Evolutionary conservation across 441 rosid species (phyloP).

Genomic region (Aleurites moluccanus): DNA sequence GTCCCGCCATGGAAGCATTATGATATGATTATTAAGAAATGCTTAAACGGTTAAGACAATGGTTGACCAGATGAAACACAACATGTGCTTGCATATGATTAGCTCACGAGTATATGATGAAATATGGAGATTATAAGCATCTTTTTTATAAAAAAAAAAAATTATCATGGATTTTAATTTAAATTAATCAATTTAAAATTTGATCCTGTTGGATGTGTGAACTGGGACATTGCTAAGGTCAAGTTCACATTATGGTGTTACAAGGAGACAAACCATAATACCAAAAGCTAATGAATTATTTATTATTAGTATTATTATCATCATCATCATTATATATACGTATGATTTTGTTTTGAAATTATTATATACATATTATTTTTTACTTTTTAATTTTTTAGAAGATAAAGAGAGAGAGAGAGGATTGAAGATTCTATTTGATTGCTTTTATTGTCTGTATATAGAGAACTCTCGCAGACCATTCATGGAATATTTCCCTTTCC

Average conservation of each 20-base stretch:
- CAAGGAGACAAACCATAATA: neutral
- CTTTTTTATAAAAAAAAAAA: neutral
- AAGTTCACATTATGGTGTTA: slow-evolving; percentile 37
- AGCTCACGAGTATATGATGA: slow-evolving; percentile 44
- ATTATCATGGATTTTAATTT: neutral
- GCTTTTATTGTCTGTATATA: slow-evolving; percentile 23
- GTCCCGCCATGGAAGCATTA: slow-evolving; percentile 8
- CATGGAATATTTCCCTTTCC: slow-evolving; percentile 34
- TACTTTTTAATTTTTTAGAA: neutral
- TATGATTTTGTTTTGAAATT: neutral
- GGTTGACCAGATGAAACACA: slow-evolving; percentile 49
- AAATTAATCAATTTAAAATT: slow-evolving; percentile 20
- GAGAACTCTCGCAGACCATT: slow-evolving; percentile 3
- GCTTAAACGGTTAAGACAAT: slow-evolving; percentile 22
- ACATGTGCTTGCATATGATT: slow-evolving; percentile 53
- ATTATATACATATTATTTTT: too few species aligned
- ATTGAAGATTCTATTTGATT: slow-evolving; percentile 36
- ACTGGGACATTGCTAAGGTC: slow-evolving; percentile 46
- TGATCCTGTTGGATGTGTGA: slow-evolving; percentile 36
- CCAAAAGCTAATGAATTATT: too few species aligned
- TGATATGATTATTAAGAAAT: slow-evolving; percentile 15
- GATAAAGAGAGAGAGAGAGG: neutral
- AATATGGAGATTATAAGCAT: slow-evolving; percentile 27
- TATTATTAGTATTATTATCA: too few species aligned
- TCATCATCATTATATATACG: too few species aligned